phyloP scores from a whole-genome alignment of 768 basidiomycete genomes.

The Russula lepida region DNA sequence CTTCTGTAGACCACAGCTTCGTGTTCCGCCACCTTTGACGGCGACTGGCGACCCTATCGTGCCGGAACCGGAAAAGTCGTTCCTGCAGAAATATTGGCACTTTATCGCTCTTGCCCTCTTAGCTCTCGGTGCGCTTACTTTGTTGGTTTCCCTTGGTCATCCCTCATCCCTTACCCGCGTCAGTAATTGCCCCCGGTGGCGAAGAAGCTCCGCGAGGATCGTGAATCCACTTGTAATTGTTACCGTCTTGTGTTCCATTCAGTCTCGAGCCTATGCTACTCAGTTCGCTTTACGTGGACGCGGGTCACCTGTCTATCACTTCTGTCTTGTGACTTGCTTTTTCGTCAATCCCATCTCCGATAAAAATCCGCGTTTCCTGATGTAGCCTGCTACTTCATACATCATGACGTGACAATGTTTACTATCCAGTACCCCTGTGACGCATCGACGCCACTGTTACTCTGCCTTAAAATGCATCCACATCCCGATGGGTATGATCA shows the following conservation, averaged over 20 bases:
- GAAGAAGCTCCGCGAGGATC: slow-evolving; percentile 9
- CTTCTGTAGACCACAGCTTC: slow-evolving; percentile 52
- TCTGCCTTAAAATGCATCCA: not conserved
- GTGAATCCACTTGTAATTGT: not conserved
- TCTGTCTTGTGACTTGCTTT: not conserved
- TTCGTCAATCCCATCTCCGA: not conserved
- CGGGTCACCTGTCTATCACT: not conserved
- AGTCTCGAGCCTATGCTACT: not conserved
- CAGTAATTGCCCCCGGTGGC: slow-evolving; percentile 10
- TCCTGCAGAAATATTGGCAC: slow-evolving; percentile 88
- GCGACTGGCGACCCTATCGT: slow-evolving; percentile 55
- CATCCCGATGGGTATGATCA: not conserved
- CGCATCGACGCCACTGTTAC: not conserved
- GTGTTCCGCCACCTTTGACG: slow-evolving; percentile 56
- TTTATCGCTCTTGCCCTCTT: slow-evolving; percentile 57
- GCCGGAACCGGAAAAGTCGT: slow-evolving; percentile 61
- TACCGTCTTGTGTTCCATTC: not conserved
- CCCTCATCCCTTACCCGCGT: not conserved
- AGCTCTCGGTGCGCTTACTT: slow-evolving; percentile 45
- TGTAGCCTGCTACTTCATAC: not conserved
- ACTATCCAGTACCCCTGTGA: not conserved
- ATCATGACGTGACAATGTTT: not conserved
- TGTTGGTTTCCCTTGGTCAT: not conserved
- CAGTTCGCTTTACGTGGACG: not conserved
- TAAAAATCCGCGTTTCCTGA: slow-evolving; percentile 1